Evolutionary conservation across 2,329 filamentous ascomycete genomes (phyloP).

Genomic region (Rhynchosporium graminicola): DNA sequence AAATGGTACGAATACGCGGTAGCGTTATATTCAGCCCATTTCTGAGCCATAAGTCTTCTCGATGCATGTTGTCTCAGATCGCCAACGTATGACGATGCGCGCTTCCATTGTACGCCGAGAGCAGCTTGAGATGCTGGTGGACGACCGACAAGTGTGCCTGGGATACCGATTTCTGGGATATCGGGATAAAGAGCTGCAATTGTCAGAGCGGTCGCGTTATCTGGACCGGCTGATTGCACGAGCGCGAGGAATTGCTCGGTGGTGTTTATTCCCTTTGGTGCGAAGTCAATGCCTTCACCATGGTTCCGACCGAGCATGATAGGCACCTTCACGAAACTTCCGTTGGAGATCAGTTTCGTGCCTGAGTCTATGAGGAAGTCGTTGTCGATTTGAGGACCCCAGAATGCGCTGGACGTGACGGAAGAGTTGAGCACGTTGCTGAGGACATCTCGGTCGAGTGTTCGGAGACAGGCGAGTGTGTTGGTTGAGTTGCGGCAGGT

Average conservation of each 20-base stretch:
- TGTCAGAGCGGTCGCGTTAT: conserved; percentile 40
- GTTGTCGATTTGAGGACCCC: conserved; percentile 52
- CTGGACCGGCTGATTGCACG: conserved; percentile 16
- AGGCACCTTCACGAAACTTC: conserved; percentile 64
- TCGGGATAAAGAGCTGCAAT: conserved; percentile 53
- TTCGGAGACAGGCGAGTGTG: conserved; percentile 35
- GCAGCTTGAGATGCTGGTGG: conserved; percentile 19
- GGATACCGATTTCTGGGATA: conserved; percentile 51
- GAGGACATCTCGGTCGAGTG: conserved; percentile 46
- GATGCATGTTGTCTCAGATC: conserved; percentile 58
- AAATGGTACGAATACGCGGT: conserved; percentile 63
- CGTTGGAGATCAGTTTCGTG: conserved; percentile 54
- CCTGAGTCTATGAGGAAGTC: conserved; percentile 56
- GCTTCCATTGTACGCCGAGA: conserved; percentile 52
- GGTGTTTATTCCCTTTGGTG: conserved; percentile 54
- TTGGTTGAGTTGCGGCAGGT: conserved; percentile 28
- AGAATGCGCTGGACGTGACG: conserved; percentile 44
- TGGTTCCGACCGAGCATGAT: conserved; percentile 64
- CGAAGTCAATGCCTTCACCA: conserved; percentile 65
- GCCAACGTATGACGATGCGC: conserved; percentile 55
- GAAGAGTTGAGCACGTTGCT: conserved; percentile 46
- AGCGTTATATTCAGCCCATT: conserved; percentile 51
- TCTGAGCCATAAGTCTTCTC: conserved; percentile 53
- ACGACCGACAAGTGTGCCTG: conserved; percentile 38
- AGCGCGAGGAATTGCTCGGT: conserved; percentile 49